Percentiles rank a stretch among this genome's conserved stretches.
Conservation (phyloP, 352 stramenopile species). For the Globisporangium lucens region DNA sequence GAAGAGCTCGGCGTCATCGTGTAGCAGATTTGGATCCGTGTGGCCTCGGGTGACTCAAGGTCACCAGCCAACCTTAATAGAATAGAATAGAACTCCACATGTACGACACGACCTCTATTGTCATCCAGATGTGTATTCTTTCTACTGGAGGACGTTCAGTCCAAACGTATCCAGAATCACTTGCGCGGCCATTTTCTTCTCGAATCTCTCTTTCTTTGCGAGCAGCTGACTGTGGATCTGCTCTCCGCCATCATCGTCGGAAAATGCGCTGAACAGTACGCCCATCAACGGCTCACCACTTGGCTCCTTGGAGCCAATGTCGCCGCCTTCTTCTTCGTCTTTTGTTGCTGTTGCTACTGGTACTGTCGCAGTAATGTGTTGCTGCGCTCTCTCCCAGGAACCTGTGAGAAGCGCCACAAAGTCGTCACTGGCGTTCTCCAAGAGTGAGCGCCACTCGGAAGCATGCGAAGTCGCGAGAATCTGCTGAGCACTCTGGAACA, state of each 20-base stretch:
- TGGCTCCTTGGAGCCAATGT: conserved; percentile 1
- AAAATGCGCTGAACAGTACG: conserved; percentile 34
- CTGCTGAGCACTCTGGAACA: conserved; percentile 7
- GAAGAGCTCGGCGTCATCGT: background rate
- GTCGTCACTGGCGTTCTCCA: conserved; percentile 36
- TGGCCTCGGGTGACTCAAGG: background rate
- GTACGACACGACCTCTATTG: background rate
- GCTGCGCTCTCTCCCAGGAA: conserved; percentile 35
- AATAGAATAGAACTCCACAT: background rate
- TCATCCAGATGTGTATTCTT: background rate
- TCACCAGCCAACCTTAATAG: background rate
- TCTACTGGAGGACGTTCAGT: background rate
- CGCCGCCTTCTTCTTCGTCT: background rate
- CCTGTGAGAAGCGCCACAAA: conserved; percentile 37
- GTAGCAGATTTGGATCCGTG: background rate
- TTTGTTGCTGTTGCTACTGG: background rate
- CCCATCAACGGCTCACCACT: background rate
- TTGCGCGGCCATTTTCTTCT: conserved; percentile 12
- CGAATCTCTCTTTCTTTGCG: conserved; percentile 40
- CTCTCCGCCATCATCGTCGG: conserved; percentile 28
- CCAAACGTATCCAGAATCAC: conserved; percentile 15
- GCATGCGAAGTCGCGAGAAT: conserved; percentile 19
- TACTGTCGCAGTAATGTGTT: background rate
- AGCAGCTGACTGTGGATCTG: conserved; percentile 31
- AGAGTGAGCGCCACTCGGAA: conserved; percentile 27